Base-by-base conservation (phyloP, 202 grass and related monocot species). In the Sporobolus alterniflorus region DNA sequence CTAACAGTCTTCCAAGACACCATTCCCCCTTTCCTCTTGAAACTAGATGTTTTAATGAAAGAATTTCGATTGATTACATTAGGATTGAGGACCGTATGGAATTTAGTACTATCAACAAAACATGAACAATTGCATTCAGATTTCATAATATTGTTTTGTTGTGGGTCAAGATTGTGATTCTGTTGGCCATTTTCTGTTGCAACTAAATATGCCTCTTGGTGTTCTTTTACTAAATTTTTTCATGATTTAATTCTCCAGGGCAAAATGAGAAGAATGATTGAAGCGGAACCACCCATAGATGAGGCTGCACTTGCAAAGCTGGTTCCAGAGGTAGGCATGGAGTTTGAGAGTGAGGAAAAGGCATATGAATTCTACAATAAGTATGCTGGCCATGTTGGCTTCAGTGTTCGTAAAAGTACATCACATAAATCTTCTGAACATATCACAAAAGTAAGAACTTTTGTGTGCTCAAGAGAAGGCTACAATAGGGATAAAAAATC, bases 291-390 rank as follows among this genome's bases (percentile, higher is more conserved):
- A 43, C 86, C 84, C 70, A 86, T 88, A 86, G 88, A 92, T 42
- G 92, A 97, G 64, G 83, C 88, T 46, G 74, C 86, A 15, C 88
- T 94, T 75, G 89, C 88, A 47, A 98, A 87, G 75, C 79, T 95
- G 69, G 88, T 98, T 78, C 95, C 95, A 33, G 95, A 93, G 61
- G 77, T 89, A 47, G 84, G 87, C 75, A 95, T 98, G 95, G 95
- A 98, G 89, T 98, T 93, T 86, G 92, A 91, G 49, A 91, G 82
- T 47, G 95, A 98, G 86, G 95, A 98, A 55, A 95, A 86, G 85
- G 86, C 92, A 73, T 98, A 98, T 81, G 92, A 95, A 64, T 95
- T 95, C 62, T 98, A 95, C 79, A 98, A 98, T 55, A 94, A 94
- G 71, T 98, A 98, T 67, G 95, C 95, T 69, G 95, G 95, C 16